Conservation (phyloP, 768 basidiomycete species). For the Russula compacta region DNA sequence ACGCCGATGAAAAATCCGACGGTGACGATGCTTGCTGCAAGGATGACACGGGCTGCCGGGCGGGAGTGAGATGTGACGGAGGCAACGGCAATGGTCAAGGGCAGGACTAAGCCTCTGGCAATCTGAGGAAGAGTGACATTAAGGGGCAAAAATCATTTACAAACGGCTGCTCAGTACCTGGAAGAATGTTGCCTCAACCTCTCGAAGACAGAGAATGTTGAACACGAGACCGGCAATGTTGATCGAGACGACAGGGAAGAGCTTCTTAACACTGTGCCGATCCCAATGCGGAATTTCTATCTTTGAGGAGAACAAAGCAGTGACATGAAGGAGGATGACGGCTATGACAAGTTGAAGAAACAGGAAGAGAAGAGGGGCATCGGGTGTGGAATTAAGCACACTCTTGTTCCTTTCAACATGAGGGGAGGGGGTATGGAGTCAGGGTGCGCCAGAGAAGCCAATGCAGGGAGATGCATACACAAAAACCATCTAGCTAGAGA, state of each 20-base stretch:
- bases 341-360: constrained; percentile 61
- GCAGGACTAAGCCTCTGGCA: constrained; percentile 75
- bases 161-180: constrained; percentile 37
- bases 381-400: constrained; percentile 56
- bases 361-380: constrained; percentile 60
- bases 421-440: background rate
- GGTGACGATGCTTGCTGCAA: constrained; percentile 56
- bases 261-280: constrained; percentile 43
- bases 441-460: constrained; percentile 6
- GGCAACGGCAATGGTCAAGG: constrained; percentile 70
- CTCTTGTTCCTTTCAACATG: constrained; percentile 54
- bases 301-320: constrained; percentile 38
- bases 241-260: constrained; percentile 53
- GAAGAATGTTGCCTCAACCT: constrained; percentile 75
- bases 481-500: constrained; percentile 39
- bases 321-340: constrained; percentile 50
- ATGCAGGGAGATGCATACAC: constrained; percentile 28
- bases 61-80: constrained; percentile 45
- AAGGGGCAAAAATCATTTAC: background rate
- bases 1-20: constrained; percentile 73
- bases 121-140: constrained; percentile 39
- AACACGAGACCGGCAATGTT: constrained; percentile 71
- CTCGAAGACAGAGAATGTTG: constrained; percentile 69
- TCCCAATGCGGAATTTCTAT: constrained; percentile 53
- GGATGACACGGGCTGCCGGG: constrained; percentile 46